phyloP scores from a whole-genome alignment of 768 basidiomycete species.

The Trametes elegans region DNA sequence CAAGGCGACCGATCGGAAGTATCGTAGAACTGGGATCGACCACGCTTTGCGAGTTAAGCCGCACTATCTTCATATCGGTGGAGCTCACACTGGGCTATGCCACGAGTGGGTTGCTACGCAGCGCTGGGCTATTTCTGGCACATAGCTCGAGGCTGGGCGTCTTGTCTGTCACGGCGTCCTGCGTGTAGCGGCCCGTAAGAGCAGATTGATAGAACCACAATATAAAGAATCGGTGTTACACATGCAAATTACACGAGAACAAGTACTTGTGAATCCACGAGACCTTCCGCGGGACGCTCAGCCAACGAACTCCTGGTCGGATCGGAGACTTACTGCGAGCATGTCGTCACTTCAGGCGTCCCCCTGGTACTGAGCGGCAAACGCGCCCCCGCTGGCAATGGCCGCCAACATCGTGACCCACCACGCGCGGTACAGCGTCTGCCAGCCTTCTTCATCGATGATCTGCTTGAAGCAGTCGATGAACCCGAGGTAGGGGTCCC shows the following conservation, averaged over 20 bases:
- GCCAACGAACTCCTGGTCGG: not conserved
- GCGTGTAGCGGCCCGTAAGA: not conserved
- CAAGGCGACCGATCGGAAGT: not conserved
- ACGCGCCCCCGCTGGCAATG: slow-evolving; percentile 48
- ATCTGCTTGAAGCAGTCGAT: slow-evolving; percentile 76
- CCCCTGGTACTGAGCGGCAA: slow-evolving; percentile 16
- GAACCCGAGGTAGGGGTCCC: slow-evolving; percentile 75
- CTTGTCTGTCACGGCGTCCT: not conserved
- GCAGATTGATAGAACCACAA: not conserved
- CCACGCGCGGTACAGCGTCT: slow-evolving; percentile 78
- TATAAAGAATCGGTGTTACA: slow-evolving; percentile 6
- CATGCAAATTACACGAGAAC: not conserved
- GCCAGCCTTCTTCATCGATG: slow-evolving; percentile 74
- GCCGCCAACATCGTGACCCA: slow-evolving; percentile 75
- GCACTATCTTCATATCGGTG: not conserved
- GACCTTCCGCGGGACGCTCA: not conserved
- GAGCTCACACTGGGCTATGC: not conserved
- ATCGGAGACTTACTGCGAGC: not conserved
- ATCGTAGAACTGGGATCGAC: not conserved
- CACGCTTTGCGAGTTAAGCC: not conserved
- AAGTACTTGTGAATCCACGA: not conserved
- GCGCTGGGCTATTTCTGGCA: not conserved
- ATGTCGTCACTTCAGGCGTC: not conserved
- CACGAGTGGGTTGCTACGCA: not conserved
- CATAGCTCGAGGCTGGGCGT: not conserved